A percentile compares a stretch with the other conserved stretches of the same genome.
Conservation (phyloP, 371 early-diverging fungal genomes). For the Mucor velutinosus region DNA sequence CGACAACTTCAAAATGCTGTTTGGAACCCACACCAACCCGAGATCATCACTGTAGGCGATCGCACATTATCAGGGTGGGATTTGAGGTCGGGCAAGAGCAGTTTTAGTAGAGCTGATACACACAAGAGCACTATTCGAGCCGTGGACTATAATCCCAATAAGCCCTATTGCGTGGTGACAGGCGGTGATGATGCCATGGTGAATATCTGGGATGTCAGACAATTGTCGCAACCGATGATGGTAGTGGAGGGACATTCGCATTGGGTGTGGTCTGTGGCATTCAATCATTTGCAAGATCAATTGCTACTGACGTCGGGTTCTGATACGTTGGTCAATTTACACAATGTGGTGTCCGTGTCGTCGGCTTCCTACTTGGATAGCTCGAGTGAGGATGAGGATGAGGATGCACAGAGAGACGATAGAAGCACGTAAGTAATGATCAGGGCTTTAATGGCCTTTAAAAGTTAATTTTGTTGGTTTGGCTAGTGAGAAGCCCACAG, state of each 20-base stretch:
- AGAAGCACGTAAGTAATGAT: conserved; percentile 6
- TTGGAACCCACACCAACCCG: conserved; percentile 75
- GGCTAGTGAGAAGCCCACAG: conserved; percentile 58
- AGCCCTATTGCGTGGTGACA: conserved; percentile 77
- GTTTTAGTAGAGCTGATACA: conserved; percentile 54
- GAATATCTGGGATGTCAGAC: conserved; percentile 84
- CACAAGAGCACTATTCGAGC: conserved; percentile 72
- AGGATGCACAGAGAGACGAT: neutral
- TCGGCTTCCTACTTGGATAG: conserved; percentile 65
- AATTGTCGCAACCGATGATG: conserved; percentile 55
- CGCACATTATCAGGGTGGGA: conserved; percentile 74
- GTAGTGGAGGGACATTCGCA: conserved; percentile 79
- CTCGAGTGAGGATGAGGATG: conserved; percentile 30
- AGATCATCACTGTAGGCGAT: conserved; percentile 62
- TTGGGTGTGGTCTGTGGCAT: conserved; percentile 86
- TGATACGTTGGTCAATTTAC: conserved; percentile 84
- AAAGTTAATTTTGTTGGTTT: neutral
- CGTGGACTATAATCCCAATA: conserved; percentile 86
- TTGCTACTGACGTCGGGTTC: conserved; percentile 81
- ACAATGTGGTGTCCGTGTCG: conserved; percentile 81
- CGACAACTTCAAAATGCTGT: conserved; percentile 51
- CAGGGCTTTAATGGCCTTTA: neutral
- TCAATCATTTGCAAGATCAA: conserved; percentile 90
- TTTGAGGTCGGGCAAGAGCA: conserved; percentile 50
- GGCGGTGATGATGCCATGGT: conserved; percentile 86